Conservation (phyloP, 192 early-diverging fungal genomes). For the Mortierella alpina region DNA sequence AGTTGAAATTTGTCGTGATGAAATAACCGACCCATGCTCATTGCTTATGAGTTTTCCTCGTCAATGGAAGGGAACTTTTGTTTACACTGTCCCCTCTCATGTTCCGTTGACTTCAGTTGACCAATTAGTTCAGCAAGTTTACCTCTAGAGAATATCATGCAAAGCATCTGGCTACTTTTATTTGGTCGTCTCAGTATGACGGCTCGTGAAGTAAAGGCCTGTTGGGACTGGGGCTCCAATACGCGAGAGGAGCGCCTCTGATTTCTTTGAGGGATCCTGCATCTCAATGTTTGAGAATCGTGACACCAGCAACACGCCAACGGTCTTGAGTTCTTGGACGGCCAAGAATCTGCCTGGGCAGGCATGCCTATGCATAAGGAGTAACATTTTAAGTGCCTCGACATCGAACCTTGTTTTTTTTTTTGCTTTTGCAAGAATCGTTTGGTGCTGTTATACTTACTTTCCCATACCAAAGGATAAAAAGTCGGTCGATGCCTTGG, state of each 20-base stretch:
- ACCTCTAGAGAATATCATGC: too few species aligned
- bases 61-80: too few species aligned
- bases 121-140: too few species aligned
- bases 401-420: not conserved
- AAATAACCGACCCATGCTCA: too few species aligned
- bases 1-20: too few species aligned
- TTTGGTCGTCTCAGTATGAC: not conserved
- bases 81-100: too few species aligned
- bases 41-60: too few species aligned
- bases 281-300: slow-evolving; percentile 29
- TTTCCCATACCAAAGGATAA: slow-evolving; percentile 57
- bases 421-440: not conserved
- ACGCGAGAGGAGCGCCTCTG: slow-evolving; percentile 3
- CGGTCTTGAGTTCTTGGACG: slow-evolving; percentile 14
- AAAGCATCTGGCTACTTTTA: too few species aligned
- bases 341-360: slow-evolving; percentile 49
- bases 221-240: slow-evolving; percentile 11
- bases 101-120: too few species aligned
- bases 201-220: slow-evolving; percentile 19
- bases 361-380: slow-evolving; percentile 19
- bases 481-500: slow-evolving; percentile 50
- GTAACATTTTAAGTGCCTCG: not conserved
- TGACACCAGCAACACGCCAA: slow-evolving; percentile 8
- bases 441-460: slow-evolving; percentile 19
- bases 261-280: slow-evolving; percentile 17